Evolutionary conservation across 176 grass and related monocot genomes (phyloP).

Genomic region (Carex kokanica): DNA sequence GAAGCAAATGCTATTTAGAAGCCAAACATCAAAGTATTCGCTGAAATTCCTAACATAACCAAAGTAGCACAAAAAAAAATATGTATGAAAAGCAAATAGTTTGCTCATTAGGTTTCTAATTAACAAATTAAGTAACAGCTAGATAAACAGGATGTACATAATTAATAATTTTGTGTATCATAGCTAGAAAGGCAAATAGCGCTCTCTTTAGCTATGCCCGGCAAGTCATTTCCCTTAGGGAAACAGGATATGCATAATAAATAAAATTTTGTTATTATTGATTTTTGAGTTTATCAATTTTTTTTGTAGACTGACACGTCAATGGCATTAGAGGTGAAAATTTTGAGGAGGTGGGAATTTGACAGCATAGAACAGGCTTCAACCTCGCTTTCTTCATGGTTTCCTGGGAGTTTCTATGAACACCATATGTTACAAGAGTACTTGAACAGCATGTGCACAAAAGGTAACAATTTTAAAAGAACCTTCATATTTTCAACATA

Average conservation of each 20-base stretch:
- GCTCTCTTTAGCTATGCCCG: neutral
- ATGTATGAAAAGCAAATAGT: neutral
- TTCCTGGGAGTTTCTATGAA: slow-evolving; percentile 52
- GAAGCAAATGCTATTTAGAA: neutral
- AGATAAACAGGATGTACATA: neutral
- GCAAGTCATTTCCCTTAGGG: neutral
- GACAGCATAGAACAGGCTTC: slow-evolving; percentile 83
- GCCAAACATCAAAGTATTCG: neutral
- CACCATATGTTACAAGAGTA: slow-evolving; percentile 51
- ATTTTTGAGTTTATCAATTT: slow-evolving; percentile 7
- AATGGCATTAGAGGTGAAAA: slow-evolving; percentile 73
- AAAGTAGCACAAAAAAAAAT: neutral
- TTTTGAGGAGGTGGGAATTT: slow-evolving; percentile 95
- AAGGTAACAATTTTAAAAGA: slow-evolving; percentile 39
- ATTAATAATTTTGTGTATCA: neutral
- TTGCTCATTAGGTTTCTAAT: neutral
- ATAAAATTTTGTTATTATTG: neutral
- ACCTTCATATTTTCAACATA: slow-evolving; percentile 19
- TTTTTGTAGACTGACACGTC: slow-evolving; percentile 80
- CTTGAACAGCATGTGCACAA: slow-evolving; percentile 54
- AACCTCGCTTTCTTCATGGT: slow-evolving; percentile 62
- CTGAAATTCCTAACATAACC: neutral
- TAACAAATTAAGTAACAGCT: neutral
- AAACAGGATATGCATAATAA: neutral
- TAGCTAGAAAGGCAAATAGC: too few species aligned